phyloP scores from a whole-genome alignment of 2,329 filamentous ascomycete genomes.

The Trichoderma hamatum region DNA sequence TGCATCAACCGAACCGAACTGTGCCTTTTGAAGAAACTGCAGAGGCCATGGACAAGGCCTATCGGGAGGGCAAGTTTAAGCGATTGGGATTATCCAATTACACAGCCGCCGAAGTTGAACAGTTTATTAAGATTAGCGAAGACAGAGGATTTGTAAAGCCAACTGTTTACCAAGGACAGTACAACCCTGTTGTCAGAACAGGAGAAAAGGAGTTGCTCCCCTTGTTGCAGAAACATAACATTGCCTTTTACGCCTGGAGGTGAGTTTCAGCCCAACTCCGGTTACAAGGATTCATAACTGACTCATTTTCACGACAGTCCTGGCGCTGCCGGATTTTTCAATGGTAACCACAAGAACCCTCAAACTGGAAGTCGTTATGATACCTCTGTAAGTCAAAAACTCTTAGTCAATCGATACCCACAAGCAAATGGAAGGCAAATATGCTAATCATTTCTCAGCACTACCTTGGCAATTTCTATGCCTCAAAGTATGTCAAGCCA shows the following conservation, averaged over 20 bases:
- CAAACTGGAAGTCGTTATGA: constrained; percentile 16
- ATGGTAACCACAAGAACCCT: constrained; percentile 16
- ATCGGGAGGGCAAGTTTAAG: constrained; percentile 67
- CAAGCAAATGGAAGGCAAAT: too few relatives aligned
- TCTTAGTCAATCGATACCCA: neutral
- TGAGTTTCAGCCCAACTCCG: neutral
- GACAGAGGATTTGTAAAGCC: constrained; percentile 47
- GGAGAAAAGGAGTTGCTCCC: constrained; percentile 49
- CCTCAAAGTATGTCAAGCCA: constrained; percentile 11
- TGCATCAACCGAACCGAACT: constrained; percentile 9
- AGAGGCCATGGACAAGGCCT: constrained; percentile 20
- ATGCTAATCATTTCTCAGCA: neutral
- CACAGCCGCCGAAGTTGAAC: constrained; percentile 47
- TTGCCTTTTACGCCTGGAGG: constrained; percentile 50
- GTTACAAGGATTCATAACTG: neutral
- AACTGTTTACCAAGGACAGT: constrained; percentile 51
- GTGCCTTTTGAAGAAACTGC: constrained; percentile 22
- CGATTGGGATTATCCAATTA: constrained; percentile 53
- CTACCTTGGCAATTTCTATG: neutral
- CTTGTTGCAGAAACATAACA: constrained; percentile 44
- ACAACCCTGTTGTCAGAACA: constrained; percentile 48
- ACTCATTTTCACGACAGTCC: neutral
- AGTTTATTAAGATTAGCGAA: constrained; percentile 48
- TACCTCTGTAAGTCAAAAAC: neutral
- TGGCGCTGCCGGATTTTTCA: constrained; percentile 11